phyloP scores from a whole-genome alignment of 495 filamentous ascomycete species.

The Tuber melanosporum region DNA sequence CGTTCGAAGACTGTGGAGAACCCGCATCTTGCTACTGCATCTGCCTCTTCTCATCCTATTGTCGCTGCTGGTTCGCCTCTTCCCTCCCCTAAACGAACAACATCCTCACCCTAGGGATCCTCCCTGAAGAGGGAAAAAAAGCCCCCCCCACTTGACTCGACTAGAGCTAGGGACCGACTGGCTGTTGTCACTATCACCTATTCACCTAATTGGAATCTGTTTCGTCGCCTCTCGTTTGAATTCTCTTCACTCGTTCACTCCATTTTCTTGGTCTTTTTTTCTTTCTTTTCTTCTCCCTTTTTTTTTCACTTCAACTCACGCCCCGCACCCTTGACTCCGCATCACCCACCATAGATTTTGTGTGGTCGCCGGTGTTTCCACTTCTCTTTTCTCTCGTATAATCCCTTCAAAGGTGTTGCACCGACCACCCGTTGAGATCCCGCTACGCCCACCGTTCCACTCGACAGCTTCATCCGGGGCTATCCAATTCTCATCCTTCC shows the following conservation, averaged over 20 bases:
- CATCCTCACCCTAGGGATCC: neutral
- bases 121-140: neutral
- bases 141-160: neutral
- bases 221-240: neutral
- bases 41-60: neutral
- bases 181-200: neutral
- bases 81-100: slow-evolving; percentile 1
- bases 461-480: neutral
- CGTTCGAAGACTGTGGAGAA: slow-evolving; percentile 1
- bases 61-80: neutral
- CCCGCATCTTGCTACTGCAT: neutral
- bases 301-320: neutral
- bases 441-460: neutral
- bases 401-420: neutral
- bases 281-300: neutral
- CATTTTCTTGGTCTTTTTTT: neutral
- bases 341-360: neutral
- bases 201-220: neutral
- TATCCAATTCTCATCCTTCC: neutral
- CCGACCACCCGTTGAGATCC: neutral
- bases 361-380: neutral
- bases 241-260: neutral
- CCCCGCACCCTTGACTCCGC: neutral
- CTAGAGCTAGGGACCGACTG: neutral
- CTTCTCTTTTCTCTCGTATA: neutral